These are phyloP conservation scores for Saccharomyces kudriavzevii DNA, from an alignment of 805 yeast species.

Conservation along the genomic window DNA sequence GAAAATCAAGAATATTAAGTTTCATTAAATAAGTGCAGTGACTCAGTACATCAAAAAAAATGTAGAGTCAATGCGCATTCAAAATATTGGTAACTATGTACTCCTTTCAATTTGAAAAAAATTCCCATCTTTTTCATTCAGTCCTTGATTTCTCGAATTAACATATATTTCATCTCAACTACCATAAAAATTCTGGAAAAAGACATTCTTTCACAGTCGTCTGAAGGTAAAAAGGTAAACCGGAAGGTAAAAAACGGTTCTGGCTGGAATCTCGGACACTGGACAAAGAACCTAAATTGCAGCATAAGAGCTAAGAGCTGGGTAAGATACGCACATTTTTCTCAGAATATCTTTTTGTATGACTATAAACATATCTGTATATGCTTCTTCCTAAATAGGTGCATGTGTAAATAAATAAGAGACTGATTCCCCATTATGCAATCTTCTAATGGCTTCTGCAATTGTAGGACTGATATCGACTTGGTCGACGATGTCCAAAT, in stretches of 20 bases:
- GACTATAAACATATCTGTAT: neutral
- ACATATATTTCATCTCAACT: neutral
- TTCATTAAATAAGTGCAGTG: slow-evolving; percentile 8
- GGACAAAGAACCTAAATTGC: neutral
- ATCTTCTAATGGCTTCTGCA: slow-evolving; percentile 89
- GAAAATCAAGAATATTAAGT: slow-evolving; percentile 22
- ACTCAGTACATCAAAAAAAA: neutral
- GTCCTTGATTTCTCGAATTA: neutral
- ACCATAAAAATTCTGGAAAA: neutral
- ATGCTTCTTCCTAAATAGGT: slow-evolving; percentile 24
- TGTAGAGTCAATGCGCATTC: neutral
- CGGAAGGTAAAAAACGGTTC: neutral
- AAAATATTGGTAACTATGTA: neutral
- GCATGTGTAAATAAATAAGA: slow-evolving; percentile 77
- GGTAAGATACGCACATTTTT: neutral
- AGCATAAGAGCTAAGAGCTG: neutral
- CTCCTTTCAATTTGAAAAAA: neutral
- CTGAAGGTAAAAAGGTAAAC: neutral
- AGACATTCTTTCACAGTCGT: neutral
- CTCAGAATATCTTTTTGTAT: neutral
- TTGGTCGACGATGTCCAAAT: slow-evolving; percentile 59
- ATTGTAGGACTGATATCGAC: slow-evolving; percentile 79
- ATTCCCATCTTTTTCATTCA: neutral
- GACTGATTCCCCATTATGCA: slow-evolving; percentile 94
- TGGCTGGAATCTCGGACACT: neutral